Evolutionary conservation across 352 stramenopile species (phyloP).

Genomic region (Pythium rishiriense): DNA sequence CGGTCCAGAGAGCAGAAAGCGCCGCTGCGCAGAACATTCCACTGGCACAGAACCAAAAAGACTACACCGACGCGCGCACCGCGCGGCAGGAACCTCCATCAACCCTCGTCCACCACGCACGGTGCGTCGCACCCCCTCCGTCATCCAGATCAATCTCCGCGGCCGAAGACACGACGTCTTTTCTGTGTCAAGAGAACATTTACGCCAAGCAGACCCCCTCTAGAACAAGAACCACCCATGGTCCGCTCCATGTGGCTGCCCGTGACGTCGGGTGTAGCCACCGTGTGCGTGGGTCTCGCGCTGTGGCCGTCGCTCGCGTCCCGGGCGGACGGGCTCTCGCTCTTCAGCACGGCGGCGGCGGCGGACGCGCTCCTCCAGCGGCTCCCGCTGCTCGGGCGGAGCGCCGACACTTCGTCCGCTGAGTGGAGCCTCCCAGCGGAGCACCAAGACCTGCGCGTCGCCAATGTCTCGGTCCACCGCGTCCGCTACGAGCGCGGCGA

Average conservation of each 20-base stretch:
- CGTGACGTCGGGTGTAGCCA: slow-evolving; percentile 25
- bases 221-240: slow-evolving; percentile 6
- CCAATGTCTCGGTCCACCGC: slow-evolving; percentile 63
- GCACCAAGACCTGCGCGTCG: slow-evolving; percentile 41
- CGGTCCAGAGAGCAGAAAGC: background rate
- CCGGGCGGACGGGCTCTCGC: slow-evolving; percentile 18
- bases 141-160: slow-evolving; percentile 7
- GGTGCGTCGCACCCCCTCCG: too few species aligned
- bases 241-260: slow-evolving; percentile 31
- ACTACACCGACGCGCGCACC: background rate
- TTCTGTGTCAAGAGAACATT: slow-evolving; percentile 2
- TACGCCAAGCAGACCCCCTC: background rate
- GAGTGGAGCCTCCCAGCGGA: slow-evolving; percentile 11
- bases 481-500: slow-evolving; percentile 44
- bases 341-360: slow-evolving; percentile 5
- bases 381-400: slow-evolving; percentile 11
- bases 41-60: slow-evolving; percentile 7
- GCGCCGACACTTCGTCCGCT: background rate
- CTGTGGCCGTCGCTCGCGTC: slow-evolving; percentile 20
- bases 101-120: background rate
- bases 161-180: background rate
- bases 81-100: background rate
- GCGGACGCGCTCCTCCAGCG: slow-evolving; percentile 16
- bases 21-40: slow-evolving; percentile 10
- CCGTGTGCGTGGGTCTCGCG: slow-evolving; percentile 17